Evolutionary conservation across 1,284 basidiomycete genomes (phyloP).

Genomic region (Omphalotus olearius): DNA sequence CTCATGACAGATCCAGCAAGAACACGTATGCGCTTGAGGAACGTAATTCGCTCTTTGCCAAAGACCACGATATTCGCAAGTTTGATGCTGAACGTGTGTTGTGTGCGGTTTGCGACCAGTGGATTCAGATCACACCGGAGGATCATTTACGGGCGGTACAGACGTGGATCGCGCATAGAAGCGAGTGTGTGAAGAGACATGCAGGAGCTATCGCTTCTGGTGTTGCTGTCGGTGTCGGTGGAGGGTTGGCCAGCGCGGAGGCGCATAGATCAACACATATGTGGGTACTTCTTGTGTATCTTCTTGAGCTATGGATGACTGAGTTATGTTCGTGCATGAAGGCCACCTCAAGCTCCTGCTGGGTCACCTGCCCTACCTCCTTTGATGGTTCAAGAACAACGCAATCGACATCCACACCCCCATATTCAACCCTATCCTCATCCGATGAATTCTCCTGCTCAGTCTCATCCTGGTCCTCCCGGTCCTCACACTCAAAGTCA

Average conservation of each 20-base stretch:
- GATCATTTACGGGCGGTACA: slow-evolving; percentile 52
- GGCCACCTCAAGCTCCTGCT: not conserved
- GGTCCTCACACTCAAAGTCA: no score
- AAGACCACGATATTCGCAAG: slow-evolving; percentile 64
- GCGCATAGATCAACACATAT: not conserved
- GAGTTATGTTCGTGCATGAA: not conserved
- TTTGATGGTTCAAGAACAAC: not conserved
- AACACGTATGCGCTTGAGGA: slow-evolving; percentile 56
- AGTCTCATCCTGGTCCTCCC: not conserved
- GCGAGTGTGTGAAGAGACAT: slow-evolving; percentile 36
- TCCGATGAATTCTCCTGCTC: not conserved
- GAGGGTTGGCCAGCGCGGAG: not conserved
- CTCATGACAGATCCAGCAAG: slow-evolving; percentile 37
- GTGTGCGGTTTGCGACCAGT: slow-evolving; percentile 63
- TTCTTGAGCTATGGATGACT: not conserved
- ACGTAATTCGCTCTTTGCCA: slow-evolving; percentile 49
- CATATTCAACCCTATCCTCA: not conserved
- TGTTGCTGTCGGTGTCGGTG: not conserved
- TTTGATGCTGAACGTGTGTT: slow-evolving; percentile 67
- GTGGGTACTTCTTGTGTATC: not conserved
- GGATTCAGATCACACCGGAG: slow-evolving; percentile 51
- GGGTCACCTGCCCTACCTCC: not conserved
- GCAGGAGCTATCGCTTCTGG: not conserved
- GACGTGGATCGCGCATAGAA: slow-evolving; percentile 48
- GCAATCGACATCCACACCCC: not conserved